Percentiles rank a stretch among this genome's conserved stretches.
Conservation (phyloP, 495 filamentous ascomycete genomes). For the Paragyromitra xinjiangensis region DNA sequence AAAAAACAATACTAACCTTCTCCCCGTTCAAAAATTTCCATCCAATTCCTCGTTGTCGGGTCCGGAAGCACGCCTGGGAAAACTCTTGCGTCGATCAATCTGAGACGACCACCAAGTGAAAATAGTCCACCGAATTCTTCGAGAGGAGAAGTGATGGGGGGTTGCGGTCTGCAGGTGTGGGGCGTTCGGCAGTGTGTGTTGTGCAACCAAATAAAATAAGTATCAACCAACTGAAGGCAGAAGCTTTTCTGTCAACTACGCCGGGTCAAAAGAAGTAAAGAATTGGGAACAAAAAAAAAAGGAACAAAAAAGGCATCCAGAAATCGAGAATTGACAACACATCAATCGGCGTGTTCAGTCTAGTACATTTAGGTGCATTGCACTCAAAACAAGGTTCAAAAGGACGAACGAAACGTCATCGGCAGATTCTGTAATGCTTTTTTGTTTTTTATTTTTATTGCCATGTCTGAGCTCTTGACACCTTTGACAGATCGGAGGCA, state of each 20-base stretch:
- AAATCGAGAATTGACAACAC: constrained; percentile 54
- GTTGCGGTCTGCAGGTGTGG: constrained; percentile 37
- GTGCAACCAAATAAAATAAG: constrained; percentile 46
- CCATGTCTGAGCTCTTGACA: constrained; percentile 34
- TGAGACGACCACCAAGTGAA: constrained; percentile 36
- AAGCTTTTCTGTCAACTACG: constrained; percentile 51
- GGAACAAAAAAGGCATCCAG: constrained; percentile 42
- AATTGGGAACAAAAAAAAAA: constrained; percentile 24
- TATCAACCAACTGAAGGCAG: constrained; percentile 41
- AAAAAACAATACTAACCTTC: constrained; percentile 21
- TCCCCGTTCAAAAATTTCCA: constrained; percentile 47
- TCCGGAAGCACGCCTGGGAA: constrained; percentile 44
- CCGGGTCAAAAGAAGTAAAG: constrained; percentile 46
- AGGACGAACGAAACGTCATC: constrained; percentile 47
- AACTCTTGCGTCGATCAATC: constrained; percentile 42
- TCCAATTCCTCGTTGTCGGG: constrained; percentile 51
- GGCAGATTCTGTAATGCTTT: constrained; percentile 48
- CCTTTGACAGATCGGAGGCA: constrained; percentile 41
- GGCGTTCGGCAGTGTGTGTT: constrained; percentile 39
- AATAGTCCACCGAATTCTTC: constrained; percentile 26
- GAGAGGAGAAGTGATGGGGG: constrained; percentile 30
- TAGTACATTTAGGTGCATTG: constrained; percentile 49
- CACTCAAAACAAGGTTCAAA: constrained; percentile 52
- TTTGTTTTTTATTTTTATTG: constrained; percentile 28
- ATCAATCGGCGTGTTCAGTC: constrained; percentile 51